Percentiles rank a stretch among this genome's conserved stretches.
These are phyloP conservation scores for Euphorbia pulcherrima DNA, from an alignment of 345 rosid species.

Conservation along the genomic window DNA sequence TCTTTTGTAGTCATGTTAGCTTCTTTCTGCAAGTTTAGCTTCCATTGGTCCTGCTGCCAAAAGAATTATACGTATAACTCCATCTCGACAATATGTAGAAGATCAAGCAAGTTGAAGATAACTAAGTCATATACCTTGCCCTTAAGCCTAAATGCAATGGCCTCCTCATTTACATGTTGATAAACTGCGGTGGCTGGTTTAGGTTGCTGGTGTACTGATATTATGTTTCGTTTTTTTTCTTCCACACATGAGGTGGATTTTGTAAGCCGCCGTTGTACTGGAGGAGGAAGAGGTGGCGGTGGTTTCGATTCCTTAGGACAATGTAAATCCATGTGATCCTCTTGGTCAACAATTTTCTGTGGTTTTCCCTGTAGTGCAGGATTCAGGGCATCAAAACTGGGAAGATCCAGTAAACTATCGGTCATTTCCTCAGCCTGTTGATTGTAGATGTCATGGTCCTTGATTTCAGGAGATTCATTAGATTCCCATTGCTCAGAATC, in stretches of 20 bases:
- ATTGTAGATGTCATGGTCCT: constrained; percentile 42
- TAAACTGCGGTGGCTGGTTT: constrained; percentile 34
- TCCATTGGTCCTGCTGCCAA: constrained; percentile 42
- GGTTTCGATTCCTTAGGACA: constrained; percentile 37
- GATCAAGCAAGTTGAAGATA: background rate
- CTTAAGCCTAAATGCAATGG: constrained; percentile 30
- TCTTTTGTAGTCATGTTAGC: constrained; percentile 33
- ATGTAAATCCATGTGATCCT: constrained; percentile 28
- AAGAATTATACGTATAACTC: constrained; percentile 16
- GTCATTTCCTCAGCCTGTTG: constrained; percentile 25
- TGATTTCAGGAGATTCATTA: constrained; percentile 42
- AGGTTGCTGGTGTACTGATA: constrained; percentile 31
- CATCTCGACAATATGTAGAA: background rate
- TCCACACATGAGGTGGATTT: constrained; percentile 33
- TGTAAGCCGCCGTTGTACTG: constrained; percentile 58
- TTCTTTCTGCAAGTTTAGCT: constrained; percentile 38
- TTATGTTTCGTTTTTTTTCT: constrained; percentile 32
- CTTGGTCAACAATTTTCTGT: constrained; percentile 18
- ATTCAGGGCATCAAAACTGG: constrained; percentile 46
- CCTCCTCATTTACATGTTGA: constrained; percentile 31
- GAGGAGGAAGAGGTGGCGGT: constrained; percentile 73
- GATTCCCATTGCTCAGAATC: constrained; percentile 90
- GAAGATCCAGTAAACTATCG: constrained; percentile 45
- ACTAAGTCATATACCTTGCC: constrained; percentile 40
- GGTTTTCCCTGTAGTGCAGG: constrained; percentile 27